Evolutionary conservation across 768 basidiomycete species (phyloP).

Genomic region (Suillus variegatus): DNA sequence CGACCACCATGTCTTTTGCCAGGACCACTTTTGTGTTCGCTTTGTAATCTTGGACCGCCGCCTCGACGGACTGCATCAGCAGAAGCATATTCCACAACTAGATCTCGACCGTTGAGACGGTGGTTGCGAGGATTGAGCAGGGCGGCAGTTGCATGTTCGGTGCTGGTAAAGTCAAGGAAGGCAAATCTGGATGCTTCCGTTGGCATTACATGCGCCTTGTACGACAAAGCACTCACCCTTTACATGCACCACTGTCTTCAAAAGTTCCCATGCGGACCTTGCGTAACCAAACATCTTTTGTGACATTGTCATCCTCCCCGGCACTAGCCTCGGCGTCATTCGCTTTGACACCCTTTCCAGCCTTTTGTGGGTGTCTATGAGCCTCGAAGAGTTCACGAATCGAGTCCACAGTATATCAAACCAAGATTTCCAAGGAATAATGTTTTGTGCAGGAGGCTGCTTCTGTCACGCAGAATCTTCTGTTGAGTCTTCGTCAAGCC

Average conservation of each 20-base stretch:
- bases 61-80: constrained; percentile 86
- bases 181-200: constrained; percentile 63
- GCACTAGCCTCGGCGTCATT: constrained; percentile 32
- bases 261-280: constrained; percentile 95
- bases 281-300: constrained; percentile 57
- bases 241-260: constrained; percentile 92
- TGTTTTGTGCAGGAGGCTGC: constrained; percentile 80
- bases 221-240: constrained; percentile 65
- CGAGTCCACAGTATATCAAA: constrained; percentile 81
- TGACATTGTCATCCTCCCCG: constrained; percentile 20
- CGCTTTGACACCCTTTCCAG: constrained; percentile 34
- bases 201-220: background rate
- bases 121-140: constrained; percentile 87
- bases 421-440: constrained; percentile 93
- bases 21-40: constrained; percentile 18
- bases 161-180: constrained; percentile 86
- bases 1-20: constrained; percentile 14
- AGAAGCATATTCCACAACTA: constrained; percentile 89
- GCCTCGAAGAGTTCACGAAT: constrained; percentile 75
- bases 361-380: constrained; percentile 45
- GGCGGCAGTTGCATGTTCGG: constrained; percentile 77
- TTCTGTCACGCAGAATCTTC: constrained; percentile 79
- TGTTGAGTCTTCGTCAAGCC: constrained; percentile 67
- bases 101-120: constrained; percentile 76
- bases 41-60: constrained; percentile 35